These are phyloP conservation scores for Balakata baccata DNA, from an alignment of 345 rosid genomes.

Conservation along the genomic window DNA sequence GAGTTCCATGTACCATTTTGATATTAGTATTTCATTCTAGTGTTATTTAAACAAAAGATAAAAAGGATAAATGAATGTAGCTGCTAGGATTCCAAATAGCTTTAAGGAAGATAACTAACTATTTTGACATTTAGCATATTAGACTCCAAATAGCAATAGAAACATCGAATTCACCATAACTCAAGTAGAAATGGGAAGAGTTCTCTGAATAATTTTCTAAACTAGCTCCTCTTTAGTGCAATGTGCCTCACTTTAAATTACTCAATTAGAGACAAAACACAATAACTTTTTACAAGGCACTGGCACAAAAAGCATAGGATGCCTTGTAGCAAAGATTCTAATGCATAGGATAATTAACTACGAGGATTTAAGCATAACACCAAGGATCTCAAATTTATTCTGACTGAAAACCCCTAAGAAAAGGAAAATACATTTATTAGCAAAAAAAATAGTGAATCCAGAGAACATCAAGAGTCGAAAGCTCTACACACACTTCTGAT, in stretches of 20 bases:
- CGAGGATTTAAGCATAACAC: not conserved
- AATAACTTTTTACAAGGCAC: not conserved
- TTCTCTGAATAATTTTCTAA: no score
- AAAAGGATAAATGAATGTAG: not conserved
- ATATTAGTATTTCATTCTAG: not conserved
- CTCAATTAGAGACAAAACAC: not conserved
- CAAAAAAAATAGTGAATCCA: no score
- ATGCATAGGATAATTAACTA: not conserved
- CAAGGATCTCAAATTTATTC: not conserved
- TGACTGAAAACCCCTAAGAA: not conserved
- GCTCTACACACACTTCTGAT: not conserved
- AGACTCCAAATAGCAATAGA: not conserved
- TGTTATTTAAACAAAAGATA: not conserved
- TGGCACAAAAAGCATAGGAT: not conserved
- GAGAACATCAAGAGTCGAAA: not conserved
- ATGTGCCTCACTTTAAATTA: not conserved
- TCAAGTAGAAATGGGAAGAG: slow-evolving; percentile 1
- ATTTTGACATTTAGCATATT: not conserved
- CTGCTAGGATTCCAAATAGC: not conserved
- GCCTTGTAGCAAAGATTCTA: not conserved
- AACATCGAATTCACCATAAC: not conserved
- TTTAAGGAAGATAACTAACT: not conserved
- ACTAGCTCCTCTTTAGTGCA: not conserved
- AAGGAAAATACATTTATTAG: not conserved
- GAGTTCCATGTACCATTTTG: not conserved